Percentiles rank a stretch among this genome's conserved stretches.
These are phyloP conservation scores for Dimocarpus longan DNA, from an alignment of 345 rosid genomes.

Conservation along the genomic window DNA sequence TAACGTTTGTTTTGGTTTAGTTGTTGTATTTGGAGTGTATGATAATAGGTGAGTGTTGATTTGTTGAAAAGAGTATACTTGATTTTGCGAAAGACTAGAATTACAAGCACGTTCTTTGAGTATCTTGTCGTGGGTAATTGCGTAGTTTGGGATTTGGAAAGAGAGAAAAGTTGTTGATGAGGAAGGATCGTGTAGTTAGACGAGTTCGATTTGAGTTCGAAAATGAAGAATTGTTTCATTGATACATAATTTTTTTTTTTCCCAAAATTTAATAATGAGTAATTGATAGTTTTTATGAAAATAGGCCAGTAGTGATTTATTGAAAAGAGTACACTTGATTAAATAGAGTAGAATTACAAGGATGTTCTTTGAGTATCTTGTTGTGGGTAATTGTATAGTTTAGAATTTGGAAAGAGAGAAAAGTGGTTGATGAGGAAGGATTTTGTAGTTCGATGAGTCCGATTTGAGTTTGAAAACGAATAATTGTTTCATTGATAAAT, in stretches of 20 bases:
- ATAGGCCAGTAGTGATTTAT: not conserved
- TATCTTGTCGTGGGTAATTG: not conserved
- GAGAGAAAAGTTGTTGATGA: not conserved
- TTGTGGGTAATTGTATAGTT: too few species aligned
- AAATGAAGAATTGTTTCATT: not conserved
- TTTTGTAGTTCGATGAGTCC: not conserved
- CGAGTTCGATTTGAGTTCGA: not conserved
- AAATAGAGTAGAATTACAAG: not conserved
- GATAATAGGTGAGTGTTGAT: not conserved
- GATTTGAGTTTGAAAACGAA: not conserved
- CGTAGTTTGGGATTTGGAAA: not conserved
- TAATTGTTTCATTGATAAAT: not conserved
- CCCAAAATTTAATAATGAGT: not conserved
- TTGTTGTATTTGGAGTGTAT: too few species aligned
- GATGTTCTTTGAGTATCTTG: not conserved
- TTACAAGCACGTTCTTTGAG: not conserved
- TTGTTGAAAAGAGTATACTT: not conserved
- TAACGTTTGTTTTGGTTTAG: too few species aligned
- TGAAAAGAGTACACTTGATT: not conserved
- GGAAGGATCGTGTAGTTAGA: not conserved
- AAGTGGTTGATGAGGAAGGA: not conserved
- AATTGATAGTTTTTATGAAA: not conserved
- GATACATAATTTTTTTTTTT: not conserved
- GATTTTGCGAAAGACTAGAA: not conserved
- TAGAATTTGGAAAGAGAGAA: not conserved